phyloP scores from a whole-genome alignment of 768 basidiomycete genomes.

The Mycena rebaudengoi region DNA sequence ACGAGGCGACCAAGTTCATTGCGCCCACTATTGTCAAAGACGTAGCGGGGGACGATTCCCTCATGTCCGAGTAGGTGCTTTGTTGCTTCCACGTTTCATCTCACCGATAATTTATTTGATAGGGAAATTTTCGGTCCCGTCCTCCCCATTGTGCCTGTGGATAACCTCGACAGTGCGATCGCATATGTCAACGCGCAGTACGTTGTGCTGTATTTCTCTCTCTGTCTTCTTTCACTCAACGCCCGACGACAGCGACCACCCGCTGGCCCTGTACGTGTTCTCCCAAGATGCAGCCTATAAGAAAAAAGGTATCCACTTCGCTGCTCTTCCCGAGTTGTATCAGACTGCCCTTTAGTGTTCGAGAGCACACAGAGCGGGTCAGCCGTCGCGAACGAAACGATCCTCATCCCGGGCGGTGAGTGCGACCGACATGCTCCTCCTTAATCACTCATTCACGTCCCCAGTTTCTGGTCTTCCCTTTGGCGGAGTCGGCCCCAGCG shows the following conservation, averaged over 20 bases:
- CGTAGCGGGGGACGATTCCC: neutral
- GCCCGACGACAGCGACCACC: slow-evolving; percentile 65
- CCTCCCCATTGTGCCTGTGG: slow-evolving; percentile 7
- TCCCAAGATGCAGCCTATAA: slow-evolving; percentile 66
- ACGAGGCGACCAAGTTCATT: slow-evolving; percentile 7
- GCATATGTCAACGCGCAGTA: slow-evolving; percentile 70
- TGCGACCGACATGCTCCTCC: slow-evolving; percentile 3
- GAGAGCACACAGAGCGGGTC: slow-evolving; percentile 77
- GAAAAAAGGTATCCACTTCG: slow-evolving; percentile 56
- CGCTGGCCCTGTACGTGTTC: slow-evolving; percentile 83
- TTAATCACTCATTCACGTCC: neutral
- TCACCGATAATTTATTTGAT: neutral
- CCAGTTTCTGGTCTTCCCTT: slow-evolving; percentile 73
- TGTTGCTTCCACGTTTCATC: neutral
- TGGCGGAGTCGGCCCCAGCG: slow-evolving; percentile 77
- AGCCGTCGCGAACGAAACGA: slow-evolving; percentile 71
- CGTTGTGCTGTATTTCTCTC: slow-evolving; percentile 23
- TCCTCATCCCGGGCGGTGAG: slow-evolving; percentile 69
- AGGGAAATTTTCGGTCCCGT: slow-evolving; percentile 16
- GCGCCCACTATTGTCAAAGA: slow-evolving; percentile 7
- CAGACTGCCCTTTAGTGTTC: slow-evolving; percentile 55
- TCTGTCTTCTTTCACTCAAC: neutral
- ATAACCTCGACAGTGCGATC: neutral
- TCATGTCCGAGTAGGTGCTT: slow-evolving; percentile 15
- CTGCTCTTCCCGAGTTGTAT: neutral